A percentile compares a stretch with the other conserved stretches of the same genome.
Conservation (phyloP, 225 moss, liverwort and hornwort genomes). For the Lunularia cruciata region DNA sequence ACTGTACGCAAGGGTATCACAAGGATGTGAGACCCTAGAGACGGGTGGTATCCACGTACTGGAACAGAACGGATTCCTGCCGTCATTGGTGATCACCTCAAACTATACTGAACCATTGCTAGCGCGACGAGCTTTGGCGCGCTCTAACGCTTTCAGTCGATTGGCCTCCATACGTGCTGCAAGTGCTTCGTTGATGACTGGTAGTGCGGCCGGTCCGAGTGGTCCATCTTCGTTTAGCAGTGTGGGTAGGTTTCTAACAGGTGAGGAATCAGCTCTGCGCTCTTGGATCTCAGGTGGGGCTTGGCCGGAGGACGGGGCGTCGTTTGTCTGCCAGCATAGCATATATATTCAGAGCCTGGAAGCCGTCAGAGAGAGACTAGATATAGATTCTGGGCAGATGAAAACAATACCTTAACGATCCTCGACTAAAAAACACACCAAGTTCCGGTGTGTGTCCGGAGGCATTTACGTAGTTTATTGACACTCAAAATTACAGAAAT, state of each 20-base stretch:
- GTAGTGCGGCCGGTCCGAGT: neutral
- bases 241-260: constrained; percentile 14
- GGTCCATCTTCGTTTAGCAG: neutral
- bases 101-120: neutral
- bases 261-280: neutral
- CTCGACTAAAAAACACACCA: neutral
- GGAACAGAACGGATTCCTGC: too few relatives aligned
- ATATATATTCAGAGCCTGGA: neutral
- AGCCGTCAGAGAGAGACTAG: neutral
- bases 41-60: too few relatives aligned
- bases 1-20: too few relatives aligned
- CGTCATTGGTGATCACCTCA: neutral
- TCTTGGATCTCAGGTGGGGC: neutral
- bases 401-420: neutral
- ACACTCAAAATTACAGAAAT: too few relatives aligned
- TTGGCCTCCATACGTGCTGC: constrained; percentile 44
- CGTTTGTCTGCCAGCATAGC: constrained; percentile 18
- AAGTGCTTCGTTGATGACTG: constrained; percentile 30
- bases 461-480: too few relatives aligned
- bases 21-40: too few relatives aligned
- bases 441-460: too few relatives aligned
- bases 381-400: neutral
- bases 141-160: constrained; percentile 40
- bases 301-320: neutral
- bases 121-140: constrained; percentile 32